Evolutionary conservation across 352 stramenopile species (phyloP), one percentile per base, ranked within the genome.

Genomic region (Globisporangium alternatum): DNA sequence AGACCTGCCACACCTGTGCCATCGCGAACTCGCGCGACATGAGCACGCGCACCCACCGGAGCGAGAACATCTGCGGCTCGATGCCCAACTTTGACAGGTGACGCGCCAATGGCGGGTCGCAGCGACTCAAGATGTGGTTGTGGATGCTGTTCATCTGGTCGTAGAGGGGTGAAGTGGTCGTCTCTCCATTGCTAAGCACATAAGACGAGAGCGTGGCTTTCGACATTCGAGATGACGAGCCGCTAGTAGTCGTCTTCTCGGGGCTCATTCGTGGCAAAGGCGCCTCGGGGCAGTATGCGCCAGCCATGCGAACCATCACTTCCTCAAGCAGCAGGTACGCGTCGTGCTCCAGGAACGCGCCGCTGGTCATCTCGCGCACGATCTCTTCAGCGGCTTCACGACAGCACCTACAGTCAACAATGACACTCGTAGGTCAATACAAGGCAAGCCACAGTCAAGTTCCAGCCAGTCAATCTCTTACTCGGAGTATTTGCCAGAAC

Each of bases 111-210:
- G 74, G 78, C 13, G 82, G 81, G 54, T 93, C 84, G 25, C 75
- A 89, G 2, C 79, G 80, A 21, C 74, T 65, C 39, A 93, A 66
- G 43, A 91, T 76, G 39, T 88, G 80, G 64, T 81, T 62, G 55
- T 90, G 81, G 55, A 93, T 90, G 56, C 74, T 72, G 56, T 89
- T 89, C 78, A 91, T 85, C 45, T 93, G 84, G 22, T 84, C 76
- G 60, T 89, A 84, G 19, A 92, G 67, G 6, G 83, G 79, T 0
- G 79, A 86, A 1, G 56, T 33, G 5, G 74, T 59, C 3, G 75
- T 67, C 48, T 90, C 77, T 0, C n/a, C 28, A 2, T 45, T 37
- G 13, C 35, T 37, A 7, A 68, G 33, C 5, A 68, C 22, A 25
- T 61, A 47, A 17, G 68, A 22, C 17, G 61, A 28, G 43, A 60